phyloP scores from a whole-genome alignment of 495 filamentous ascomycete species.

The Podospora pseudocomata region DNA sequence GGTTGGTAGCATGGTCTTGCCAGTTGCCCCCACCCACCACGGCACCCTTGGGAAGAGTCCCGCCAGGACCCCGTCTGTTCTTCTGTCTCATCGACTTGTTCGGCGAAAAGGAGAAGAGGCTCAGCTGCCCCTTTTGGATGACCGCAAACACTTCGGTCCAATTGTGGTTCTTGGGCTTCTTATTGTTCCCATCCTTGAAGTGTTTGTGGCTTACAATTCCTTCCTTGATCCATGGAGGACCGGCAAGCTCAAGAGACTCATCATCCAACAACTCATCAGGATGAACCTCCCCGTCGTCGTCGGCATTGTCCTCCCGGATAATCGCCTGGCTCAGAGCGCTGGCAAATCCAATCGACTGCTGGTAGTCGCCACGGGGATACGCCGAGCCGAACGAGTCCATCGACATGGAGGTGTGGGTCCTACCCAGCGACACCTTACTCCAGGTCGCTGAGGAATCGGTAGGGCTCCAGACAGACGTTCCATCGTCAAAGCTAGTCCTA shows the following conservation, averaged over 20 bases:
- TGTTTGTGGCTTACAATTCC: constrained; percentile 95
- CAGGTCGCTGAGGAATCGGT: constrained; percentile 73
- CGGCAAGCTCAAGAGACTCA: constrained; percentile 81
- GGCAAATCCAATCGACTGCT: constrained; percentile 95
- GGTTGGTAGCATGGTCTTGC: constrained; percentile 87
- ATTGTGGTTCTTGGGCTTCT: constrained; percentile 84
- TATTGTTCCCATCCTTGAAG: constrained; percentile 83
- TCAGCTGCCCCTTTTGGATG: constrained; percentile 92
- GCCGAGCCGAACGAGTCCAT: constrained; percentile 80
- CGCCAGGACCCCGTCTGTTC: constrained; percentile 43
- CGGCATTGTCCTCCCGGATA: constrained; percentile 79
- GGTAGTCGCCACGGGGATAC: constrained; percentile 79
- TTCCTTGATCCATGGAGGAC: constrained; percentile 97
- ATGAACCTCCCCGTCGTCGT: constrained; percentile 50
- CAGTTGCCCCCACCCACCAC: constrained; percentile 93
- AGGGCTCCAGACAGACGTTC: constrained; percentile 86
- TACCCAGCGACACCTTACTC: constrained; percentile 90
- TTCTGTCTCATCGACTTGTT: constrained; percentile 71
- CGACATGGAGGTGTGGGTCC: constrained; percentile 85
- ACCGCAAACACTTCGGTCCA: constrained; percentile 98
- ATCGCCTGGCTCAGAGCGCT: constrained; percentile 96
- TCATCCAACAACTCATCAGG: constrained; percentile 79
- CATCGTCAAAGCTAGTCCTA: constrained; percentile 88
- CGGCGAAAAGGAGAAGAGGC: constrained; percentile 86
- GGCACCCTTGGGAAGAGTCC: constrained; percentile 48